Evolutionary conservation across 192 early-diverging fungal genomes (phyloP).

Genomic region (Coemansia sp.): DNA sequence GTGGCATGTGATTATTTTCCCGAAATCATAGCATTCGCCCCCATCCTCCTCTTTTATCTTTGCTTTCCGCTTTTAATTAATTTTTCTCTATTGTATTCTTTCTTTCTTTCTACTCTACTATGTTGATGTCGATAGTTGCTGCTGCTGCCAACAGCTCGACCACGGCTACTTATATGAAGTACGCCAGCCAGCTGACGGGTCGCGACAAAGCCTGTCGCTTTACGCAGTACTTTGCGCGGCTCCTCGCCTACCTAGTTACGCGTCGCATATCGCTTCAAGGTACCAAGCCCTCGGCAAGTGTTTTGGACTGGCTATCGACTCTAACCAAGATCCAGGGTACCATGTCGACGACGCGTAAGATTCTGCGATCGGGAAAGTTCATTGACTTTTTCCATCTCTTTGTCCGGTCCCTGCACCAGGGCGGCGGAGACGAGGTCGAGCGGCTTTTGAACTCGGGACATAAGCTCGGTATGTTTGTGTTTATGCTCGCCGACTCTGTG

Average conservation of each 20-base stretch:
- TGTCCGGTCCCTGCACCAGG: constrained; percentile 12
- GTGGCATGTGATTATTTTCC: background rate
- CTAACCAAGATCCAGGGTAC: constrained; percentile 29
- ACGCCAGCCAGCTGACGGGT: constrained; percentile 65
- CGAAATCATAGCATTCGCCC: background rate
- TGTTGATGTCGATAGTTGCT: constrained; percentile 1
- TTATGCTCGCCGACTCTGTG: constrained; percentile 48
- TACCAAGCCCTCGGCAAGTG: constrained; percentile 8
- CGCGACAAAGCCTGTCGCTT: constrained; percentile 82
- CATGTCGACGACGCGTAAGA: constrained; percentile 40
- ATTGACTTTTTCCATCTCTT: constrained; percentile 39
- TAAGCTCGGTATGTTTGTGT: constrained; percentile 51
- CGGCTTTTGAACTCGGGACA: constrained; percentile 28
- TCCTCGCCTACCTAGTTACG: constrained; percentile 61
- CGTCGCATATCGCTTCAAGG: constrained; percentile 22
- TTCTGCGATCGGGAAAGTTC: constrained; percentile 54
- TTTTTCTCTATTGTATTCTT: constrained; percentile 11
- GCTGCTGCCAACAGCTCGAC: constrained; percentile 32
- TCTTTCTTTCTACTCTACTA: background rate
- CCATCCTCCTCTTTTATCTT: background rate
- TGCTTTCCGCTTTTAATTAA: background rate
- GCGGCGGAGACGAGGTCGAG: constrained; percentile 39
- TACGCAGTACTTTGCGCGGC: constrained; percentile 86
- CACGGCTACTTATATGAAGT: constrained; percentile 56
- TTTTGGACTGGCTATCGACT: constrained; percentile 29